phyloP scores from a whole-genome alignment of 2,329 filamentous ascomycete genomes.

The Claviceps sorghi region DNA sequence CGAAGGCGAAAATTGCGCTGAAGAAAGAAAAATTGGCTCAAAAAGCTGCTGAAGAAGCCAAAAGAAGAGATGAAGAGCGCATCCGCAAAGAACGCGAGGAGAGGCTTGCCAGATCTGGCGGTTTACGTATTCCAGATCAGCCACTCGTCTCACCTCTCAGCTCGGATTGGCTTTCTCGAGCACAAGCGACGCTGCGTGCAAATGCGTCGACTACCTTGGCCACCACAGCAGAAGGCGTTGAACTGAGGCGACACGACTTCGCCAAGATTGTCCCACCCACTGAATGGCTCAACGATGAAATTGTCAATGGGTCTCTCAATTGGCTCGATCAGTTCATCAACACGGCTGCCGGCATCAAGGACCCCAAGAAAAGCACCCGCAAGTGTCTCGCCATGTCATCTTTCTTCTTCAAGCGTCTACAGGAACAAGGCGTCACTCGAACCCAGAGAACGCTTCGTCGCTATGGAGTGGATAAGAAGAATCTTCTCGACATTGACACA shows the following conservation, averaged over 20 bases:
- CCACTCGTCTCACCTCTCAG: conserved; percentile 16
- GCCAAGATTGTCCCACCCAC: conserved; percentile 40
- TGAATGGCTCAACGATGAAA: conserved; percentile 64
- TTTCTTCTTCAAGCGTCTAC: conserved; percentile 47
- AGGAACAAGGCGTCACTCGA: conserved; percentile 29
- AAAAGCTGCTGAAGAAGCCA: conserved; percentile 14
- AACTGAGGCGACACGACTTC: conserved; percentile 44
- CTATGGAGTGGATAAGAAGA: conserved; percentile 39
- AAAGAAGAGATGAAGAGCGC: conserved; percentile 13
- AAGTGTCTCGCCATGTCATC: conserved; percentile 50
- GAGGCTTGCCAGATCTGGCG: conserved; percentile 17
- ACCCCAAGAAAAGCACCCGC: conserved; percentile 32
- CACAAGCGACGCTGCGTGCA: conserved; percentile 19
- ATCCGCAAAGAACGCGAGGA: conserved; percentile 7
- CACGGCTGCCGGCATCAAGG: conserved; percentile 35
- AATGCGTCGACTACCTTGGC: conserved; percentile 23
- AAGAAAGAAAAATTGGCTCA: conserved; percentile 9
- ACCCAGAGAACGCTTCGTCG: conserved; percentile 43
- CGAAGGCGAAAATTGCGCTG: conserved; percentile 7
- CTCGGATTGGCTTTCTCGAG: conserved; percentile 13
- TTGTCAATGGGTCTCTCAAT: conserved; percentile 52
- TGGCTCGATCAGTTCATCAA: conserved; percentile 47
- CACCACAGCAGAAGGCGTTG: conserved; percentile 32
- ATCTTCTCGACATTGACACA: conserved; percentile 50
- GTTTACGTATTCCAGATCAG: conserved; percentile 16